These are phyloP conservation scores for Isatis lusitanica DNA, from an alignment of 441 rosid species.

Conservation along the genomic window DNA sequence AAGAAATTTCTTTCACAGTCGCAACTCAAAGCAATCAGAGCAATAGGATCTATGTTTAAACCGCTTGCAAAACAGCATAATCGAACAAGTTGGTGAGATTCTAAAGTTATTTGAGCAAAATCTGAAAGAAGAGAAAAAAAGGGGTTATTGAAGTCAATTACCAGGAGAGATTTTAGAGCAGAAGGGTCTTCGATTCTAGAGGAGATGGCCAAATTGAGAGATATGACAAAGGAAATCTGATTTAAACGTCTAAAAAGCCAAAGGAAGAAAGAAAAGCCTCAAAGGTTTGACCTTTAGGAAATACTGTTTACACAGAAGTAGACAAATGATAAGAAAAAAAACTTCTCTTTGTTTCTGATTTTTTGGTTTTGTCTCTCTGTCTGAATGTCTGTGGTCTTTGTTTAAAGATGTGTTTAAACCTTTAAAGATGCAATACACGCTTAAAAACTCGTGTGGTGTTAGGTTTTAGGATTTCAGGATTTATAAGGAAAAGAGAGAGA, in stretches of 20 bases:
- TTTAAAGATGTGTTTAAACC: slow-evolving; percentile 26
- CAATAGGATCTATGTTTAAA: not conserved
- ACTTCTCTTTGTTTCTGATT: not conserved
- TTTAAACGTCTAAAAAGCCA: slow-evolving; percentile 11
- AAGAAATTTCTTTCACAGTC: not conserved
- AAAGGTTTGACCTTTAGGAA: slow-evolving; percentile 34
- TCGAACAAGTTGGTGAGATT: not conserved
- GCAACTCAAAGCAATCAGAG: not conserved
- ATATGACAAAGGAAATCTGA: slow-evolving; percentile 19
- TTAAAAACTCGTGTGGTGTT: slow-evolving; percentile 28
- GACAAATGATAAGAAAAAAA: slow-evolving; percentile 7
- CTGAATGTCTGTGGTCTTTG: slow-evolving; percentile 31
- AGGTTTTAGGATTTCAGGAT: slow-evolving; percentile 9
- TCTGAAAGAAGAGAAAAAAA: not conserved
- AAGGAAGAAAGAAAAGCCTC: slow-evolving; percentile 19
- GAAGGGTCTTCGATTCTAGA: slow-evolving; percentile 12
- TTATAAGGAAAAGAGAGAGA: not conserved
- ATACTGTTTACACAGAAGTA: slow-evolving; percentile 31
- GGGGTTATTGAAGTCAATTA: slow-evolving; percentile 18
- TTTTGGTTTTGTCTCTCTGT: not conserved
- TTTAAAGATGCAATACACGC: not conserved
- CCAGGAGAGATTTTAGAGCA: slow-evolving; percentile 29
- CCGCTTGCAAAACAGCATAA: not conserved
- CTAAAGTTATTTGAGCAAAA: not conserved
- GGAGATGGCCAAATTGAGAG: slow-evolving; percentile 22